These are phyloP conservation scores for Ascochyta rabiei DNA, from an alignment of 2,329 filamentous ascomycete species.

Conservation along the genomic window DNA sequence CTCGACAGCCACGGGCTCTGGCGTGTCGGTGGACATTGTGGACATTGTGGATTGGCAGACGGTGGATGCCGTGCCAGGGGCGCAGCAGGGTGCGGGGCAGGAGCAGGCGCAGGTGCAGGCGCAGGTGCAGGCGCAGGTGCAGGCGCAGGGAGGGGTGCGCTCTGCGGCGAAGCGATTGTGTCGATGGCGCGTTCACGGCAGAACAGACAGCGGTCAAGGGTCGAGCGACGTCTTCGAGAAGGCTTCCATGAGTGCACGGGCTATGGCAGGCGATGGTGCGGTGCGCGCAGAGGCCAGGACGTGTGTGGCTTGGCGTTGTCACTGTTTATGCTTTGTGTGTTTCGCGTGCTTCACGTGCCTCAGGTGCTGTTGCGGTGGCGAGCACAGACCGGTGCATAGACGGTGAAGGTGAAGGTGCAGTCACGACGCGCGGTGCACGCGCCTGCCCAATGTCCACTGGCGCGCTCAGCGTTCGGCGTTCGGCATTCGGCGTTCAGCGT, in stretches of 20 bases:
- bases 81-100: slow-evolving; percentile 22
- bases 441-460: slow-evolving; percentile 13
- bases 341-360: slow-evolving; percentile 33
- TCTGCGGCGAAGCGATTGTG: slow-evolving; percentile 29
- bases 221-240: slow-evolving; percentile 36
- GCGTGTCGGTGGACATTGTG: slow-evolving; percentile 22
- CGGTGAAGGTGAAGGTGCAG: slow-evolving; percentile 4
- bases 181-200: slow-evolving; percentile 15
- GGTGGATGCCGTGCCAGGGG: background rate
- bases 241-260: slow-evolving; percentile 24
- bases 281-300: slow-evolving; percentile 8
- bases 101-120: slow-evolving; percentile 25
- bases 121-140: slow-evolving; percentile 32
- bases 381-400: background rate
- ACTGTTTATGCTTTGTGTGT: slow-evolving; percentile 18
- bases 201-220: slow-evolving; percentile 27
- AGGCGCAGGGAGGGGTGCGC: slow-evolving; percentile 23
- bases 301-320: background rate
- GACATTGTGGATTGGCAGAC: slow-evolving; percentile 2
- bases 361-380: slow-evolving; percentile 20
- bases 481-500: too few relatives aligned
- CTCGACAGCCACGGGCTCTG: slow-evolving; percentile 21
- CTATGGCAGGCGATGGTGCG: slow-evolving; percentile 19
- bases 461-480: slow-evolving; percentile 25
- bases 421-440: background rate